Base-by-base conservation (phyloP, 495 filamentous ascomycete species). In the Penicillium soppii region DNA sequence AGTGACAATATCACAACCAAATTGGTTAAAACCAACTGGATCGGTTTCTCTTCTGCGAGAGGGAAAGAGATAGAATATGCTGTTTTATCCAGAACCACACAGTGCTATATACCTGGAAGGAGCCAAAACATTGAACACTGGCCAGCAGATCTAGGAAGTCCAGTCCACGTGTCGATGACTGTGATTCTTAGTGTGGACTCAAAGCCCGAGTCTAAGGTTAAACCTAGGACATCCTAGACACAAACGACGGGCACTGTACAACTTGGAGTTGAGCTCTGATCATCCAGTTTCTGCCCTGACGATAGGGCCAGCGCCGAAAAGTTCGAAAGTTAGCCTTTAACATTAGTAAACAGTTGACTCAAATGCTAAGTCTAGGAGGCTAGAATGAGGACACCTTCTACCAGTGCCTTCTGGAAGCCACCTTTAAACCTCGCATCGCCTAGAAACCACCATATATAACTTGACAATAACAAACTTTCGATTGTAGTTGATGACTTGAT, bases 131-230 rank as follows among this genome's bases (percentile, higher is more conserved):
- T 26, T 47, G 43, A 43, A n/a, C 47, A 30, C 36, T 30, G 5
- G 16, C 27, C 10, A 49, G 38, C 3, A 35, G 13, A 7, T 30
- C 6, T 41, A 16, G 13, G 10, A 12, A 19, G 6, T n/a, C 23
- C 25, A 32, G 21, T 2, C 38, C 36, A 30, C 48, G 39, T 25
- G 41, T 33, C 16, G 56, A 62, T 65, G 62, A 62, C 62, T 58
- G 53, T 62, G 32, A 42, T 20, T 40, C 29, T 37, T 15, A 7
- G n/a, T 54, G 56, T 59, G 54, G 59, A 62, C 53, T 62, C 52
- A 65, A 53, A 62, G 25, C 9, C 41, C 25, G 33, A 36, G 48
- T 32, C 29, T 50, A 39, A 53, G 46, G 56, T 42, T 53, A 41
- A 60, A 52, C 35, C 43, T 52, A 53, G 48, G 39, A 20, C 22